phyloP scores from a whole-genome alignment of 108 stramenopile genomes.

The Asterionellopsis glacialis region DNA sequence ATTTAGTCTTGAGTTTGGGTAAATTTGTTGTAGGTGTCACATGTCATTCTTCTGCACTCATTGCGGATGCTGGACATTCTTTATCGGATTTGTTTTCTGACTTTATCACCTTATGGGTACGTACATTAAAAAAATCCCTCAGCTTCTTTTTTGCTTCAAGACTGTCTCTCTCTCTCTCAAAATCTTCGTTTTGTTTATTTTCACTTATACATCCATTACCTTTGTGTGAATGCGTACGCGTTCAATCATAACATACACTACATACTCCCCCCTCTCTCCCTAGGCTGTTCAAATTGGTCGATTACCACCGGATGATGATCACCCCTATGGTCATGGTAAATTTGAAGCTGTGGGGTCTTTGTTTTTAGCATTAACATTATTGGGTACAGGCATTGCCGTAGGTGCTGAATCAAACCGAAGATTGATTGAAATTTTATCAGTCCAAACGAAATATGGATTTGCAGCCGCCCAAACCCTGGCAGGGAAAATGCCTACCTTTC shows the following conservation, averaged over 20 bases:
- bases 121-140: too few relatives aligned
- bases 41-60: slow-evolving; percentile 80
- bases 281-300: slow-evolving; percentile 76
- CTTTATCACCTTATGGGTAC: slow-evolving; percentile 85
- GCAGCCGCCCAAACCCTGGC: slow-evolving; percentile 34
- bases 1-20: slow-evolving; percentile 66
- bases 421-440: slow-evolving; percentile 39
- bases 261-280: too few relatives aligned
- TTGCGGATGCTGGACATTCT: slow-evolving; percentile 96
- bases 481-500: slow-evolving; percentile 52
- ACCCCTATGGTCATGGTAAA: slow-evolving; percentile 97
- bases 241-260: too few relatives aligned
- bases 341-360: slow-evolving; percentile 91
- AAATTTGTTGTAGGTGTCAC: slow-evolving; percentile 77
- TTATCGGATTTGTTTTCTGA: slow-evolving; percentile 88
- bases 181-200: too few relatives aligned
- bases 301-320: slow-evolving; percentile 86
- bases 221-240: too few relatives aligned
- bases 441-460: slow-evolving; percentile 15
- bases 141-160: too few relatives aligned
- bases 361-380: slow-evolving; percentile 84
- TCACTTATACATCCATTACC: too few relatives aligned
- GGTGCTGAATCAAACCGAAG: slow-evolving; percentile 70
- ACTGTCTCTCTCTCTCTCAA: too few relatives aligned
- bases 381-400: slow-evolving; percentile 84